phyloP scores from a whole-genome alignment of 441 rosid genomes.

The Populus hybrid region DNA sequence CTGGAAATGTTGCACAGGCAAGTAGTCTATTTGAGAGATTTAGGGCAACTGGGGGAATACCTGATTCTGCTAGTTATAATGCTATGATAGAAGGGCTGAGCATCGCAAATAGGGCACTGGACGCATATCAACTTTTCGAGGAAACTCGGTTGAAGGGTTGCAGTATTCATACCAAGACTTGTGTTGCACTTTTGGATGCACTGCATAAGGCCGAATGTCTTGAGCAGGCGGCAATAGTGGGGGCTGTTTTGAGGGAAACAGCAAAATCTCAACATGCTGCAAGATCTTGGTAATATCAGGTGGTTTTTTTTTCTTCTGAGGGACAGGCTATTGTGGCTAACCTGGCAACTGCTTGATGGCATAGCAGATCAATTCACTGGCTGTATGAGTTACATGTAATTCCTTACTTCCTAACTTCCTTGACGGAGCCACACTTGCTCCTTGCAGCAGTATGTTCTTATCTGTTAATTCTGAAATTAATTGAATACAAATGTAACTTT shows the following conservation, averaged over 20 bases:
- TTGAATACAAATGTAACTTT: slow-evolving; percentile 1
- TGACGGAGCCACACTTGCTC: not conserved
- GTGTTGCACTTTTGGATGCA: slow-evolving; percentile 85
- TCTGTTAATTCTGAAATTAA: not conserved
- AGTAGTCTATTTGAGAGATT: slow-evolving; percentile 64
- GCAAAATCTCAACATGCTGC: slow-evolving; percentile 90
- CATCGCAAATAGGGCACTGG: slow-evolving; percentile 61
- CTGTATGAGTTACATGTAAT: not conserved
- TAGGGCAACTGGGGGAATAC: slow-evolving; percentile 60
- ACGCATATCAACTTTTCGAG: slow-evolving; percentile 73
- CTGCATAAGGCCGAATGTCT: slow-evolving; percentile 78
- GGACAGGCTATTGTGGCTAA: slow-evolving; percentile 6
- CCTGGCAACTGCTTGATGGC: slow-evolving; percentile 8
- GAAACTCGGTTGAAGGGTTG: slow-evolving; percentile 73
- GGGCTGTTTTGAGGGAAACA: slow-evolving; percentile 83
- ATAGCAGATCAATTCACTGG: not conserved
- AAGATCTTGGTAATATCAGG: slow-evolving; percentile 50
- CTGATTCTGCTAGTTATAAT: slow-evolving; percentile 76
- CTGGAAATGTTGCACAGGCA: slow-evolving; percentile 78
- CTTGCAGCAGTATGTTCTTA: slow-evolving; percentile 15
- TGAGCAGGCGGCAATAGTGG: slow-evolving; percentile 92
- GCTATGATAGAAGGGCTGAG: slow-evolving; percentile 85
- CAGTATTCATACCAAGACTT: slow-evolving; percentile 65
- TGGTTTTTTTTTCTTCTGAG: not conserved
- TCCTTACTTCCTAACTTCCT: not conserved